phyloP scores from a whole-genome alignment of 805 yeast species.

The Saccharomycopsis capsularis region DNA sequence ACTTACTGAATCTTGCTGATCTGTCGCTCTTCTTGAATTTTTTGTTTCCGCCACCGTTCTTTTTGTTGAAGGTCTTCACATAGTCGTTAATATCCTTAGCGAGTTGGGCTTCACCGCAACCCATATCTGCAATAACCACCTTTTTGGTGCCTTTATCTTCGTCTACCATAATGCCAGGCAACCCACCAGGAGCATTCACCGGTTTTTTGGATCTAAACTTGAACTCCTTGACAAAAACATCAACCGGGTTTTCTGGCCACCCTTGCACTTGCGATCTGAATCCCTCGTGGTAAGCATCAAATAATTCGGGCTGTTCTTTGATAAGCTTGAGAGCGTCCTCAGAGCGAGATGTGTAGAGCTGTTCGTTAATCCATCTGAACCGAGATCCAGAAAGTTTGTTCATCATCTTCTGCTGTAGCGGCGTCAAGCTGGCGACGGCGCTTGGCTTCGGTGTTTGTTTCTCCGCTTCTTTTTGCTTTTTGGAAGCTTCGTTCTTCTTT shows the following conservation, averaged over 20 bases:
- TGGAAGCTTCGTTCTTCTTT: constrained; percentile 20
- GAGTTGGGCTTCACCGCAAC: constrained; percentile 95
- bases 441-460: constrained; percentile 10
- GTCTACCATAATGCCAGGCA: constrained; percentile 56
- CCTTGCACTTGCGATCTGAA: constrained; percentile 90
- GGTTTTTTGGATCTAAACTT: constrained; percentile 51
- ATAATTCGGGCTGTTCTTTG: constrained; percentile 74
- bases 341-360: constrained; percentile 82
- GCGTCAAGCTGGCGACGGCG: constrained; percentile 45
- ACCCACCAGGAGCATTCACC: constrained; percentile 94
- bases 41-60: constrained; percentile 24
- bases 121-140: constrained; percentile 94
- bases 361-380: constrained; percentile 97
- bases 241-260: constrained; percentile 99
- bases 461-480: constrained; percentile 9
- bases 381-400: constrained; percentile 90
- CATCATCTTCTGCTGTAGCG: constrained; percentile 92
- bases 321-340: constrained; percentile 68
- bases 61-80: constrained; percentile 28
- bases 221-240: constrained; percentile 72
- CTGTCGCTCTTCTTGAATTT: constrained; percentile 27
- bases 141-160: constrained; percentile 39
- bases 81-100: constrained; percentile 57
- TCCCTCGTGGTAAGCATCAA: constrained; percentile 93
- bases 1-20: constrained; percentile 29